Percentiles rank a stretch among this genome's conserved stretches.
Evolutionary conservation across 2,329 filamentous ascomycete species (phyloP).

Genomic region (Paraconiothyrium sp.): DNA sequence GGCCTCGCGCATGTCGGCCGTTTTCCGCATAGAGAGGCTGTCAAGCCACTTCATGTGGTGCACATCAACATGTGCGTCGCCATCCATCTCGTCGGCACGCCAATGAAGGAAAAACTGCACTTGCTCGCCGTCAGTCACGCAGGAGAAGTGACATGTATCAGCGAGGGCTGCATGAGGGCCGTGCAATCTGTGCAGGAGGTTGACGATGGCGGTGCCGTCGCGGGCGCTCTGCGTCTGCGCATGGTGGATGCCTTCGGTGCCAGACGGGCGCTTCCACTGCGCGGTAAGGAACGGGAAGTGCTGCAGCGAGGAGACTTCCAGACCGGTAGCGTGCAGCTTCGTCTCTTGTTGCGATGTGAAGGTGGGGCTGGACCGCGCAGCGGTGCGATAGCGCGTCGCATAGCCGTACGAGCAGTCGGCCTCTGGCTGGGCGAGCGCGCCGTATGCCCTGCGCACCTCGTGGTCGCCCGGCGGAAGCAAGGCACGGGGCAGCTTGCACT

Average conservation of each 20-base stretch:
- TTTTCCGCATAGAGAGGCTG: background rate
- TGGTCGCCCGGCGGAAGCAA: background rate
- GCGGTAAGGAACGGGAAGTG: constrained; percentile 11
- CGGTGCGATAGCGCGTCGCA: background rate
- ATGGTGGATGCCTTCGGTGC: background rate
- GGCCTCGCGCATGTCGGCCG: background rate
- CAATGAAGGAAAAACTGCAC: background rate
- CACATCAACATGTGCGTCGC: background rate
- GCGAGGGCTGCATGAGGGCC: constrained; percentile 3
- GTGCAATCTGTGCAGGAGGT: background rate
- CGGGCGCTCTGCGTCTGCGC: constrained; percentile 1
- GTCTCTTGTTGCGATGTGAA: background rate
- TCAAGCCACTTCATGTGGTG: background rate
- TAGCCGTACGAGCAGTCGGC: background rate
- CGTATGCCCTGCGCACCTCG: background rate
- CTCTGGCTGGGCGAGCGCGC: background rate
- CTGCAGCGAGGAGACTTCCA: constrained; percentile 2
- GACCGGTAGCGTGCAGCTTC: background rate
- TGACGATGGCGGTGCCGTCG: background rate
- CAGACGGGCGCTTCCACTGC: constrained; percentile 7
- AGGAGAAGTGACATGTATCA: constrained; percentile 3
- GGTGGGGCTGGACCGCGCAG: background rate
- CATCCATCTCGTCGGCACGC: background rate
- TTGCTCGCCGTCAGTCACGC: background rate
- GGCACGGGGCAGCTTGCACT: background rate